Percentiles rank a stretch among this genome's conserved stretches.
These are phyloP conservation scores for Globisporangium camurandrum DNA, from an alignment of 352 stramenopile genomes.

Conservation along the genomic window DNA sequence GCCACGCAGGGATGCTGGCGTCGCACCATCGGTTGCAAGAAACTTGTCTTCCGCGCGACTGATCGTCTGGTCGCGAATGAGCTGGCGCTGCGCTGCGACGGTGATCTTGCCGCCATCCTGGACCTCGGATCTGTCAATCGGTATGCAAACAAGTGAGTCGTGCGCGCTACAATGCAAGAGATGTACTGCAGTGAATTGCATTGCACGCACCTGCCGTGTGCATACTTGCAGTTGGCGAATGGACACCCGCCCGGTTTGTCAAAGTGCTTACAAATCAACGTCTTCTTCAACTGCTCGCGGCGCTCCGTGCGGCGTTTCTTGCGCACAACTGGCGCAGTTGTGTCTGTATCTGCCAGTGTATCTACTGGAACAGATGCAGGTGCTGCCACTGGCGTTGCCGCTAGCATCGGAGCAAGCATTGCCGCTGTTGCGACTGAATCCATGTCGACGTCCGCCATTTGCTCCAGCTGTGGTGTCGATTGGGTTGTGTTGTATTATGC, in stretches of 20 bases:
- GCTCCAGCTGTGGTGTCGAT: too few species aligned
- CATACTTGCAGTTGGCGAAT: constrained; percentile 79
- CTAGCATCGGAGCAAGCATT: not conserved
- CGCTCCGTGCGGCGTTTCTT: constrained; percentile 69
- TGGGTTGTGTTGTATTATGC: too few species aligned
- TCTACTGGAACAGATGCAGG: not conserved
- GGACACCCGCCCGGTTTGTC: constrained; percentile 77
- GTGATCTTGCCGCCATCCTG: constrained; percentile 45
- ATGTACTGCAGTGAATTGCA: too few species aligned
- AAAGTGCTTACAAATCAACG: constrained; percentile 80
- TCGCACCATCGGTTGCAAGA: constrained; percentile 19
- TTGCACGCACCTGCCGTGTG: constrained; percentile 45
- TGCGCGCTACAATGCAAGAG: too few species aligned
- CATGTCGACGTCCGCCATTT: constrained; percentile 8
- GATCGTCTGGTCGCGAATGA: constrained; percentile 73
- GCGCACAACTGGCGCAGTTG: constrained; percentile 6
- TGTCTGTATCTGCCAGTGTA: not conserved
- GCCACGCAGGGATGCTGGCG: constrained; percentile 40
- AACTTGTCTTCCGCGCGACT: constrained; percentile 61
- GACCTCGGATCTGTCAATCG: constrained; percentile 43
- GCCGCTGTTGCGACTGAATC: too few species aligned
- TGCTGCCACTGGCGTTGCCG: not conserved
- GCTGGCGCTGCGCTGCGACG: constrained; percentile 66
- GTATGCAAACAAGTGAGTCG: too few species aligned
- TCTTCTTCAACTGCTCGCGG: constrained; percentile 64